phyloP scores from a whole-genome alignment of 179 eudicot genomes.

The Drosera spatulata region DNA sequence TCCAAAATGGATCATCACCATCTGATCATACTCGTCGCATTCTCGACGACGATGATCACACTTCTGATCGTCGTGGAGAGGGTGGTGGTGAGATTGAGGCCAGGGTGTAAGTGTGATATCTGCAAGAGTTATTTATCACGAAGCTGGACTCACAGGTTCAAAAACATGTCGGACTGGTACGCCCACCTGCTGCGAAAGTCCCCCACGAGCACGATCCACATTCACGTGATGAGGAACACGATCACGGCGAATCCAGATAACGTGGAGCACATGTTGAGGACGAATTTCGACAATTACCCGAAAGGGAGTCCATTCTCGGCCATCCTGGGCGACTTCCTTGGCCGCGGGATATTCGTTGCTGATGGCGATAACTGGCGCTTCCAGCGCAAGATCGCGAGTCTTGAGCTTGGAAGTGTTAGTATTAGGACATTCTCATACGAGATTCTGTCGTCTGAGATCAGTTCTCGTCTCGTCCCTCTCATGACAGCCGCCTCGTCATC shows the following conservation, averaged over 20 bases:
- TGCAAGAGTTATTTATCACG: conserved; percentile 25
- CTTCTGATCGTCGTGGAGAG: too few species aligned
- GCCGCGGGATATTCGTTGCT: conserved; percentile 65
- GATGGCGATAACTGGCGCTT: conserved; percentile 70
- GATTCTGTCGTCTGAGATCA: conserved; percentile 29
- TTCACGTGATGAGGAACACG: conserved; percentile 44
- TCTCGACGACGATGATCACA: too few species aligned
- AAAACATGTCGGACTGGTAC: conserved; percentile 47
- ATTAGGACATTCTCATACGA: conserved; percentile 41
- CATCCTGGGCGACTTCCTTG: conserved; percentile 69
- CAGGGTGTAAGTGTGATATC: conserved; percentile 21
- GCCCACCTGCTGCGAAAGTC: conserved; percentile 44
- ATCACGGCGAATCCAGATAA: conserved; percentile 63
- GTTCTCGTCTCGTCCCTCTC: conserved; percentile 27
- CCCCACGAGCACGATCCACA: conserved; percentile 46
- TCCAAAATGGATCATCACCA: too few species aligned
- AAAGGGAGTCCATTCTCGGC: conserved; percentile 63
- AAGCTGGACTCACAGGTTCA: conserved; percentile 23
- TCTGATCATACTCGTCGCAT: too few species aligned
- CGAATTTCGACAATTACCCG: conserved; percentile 63
- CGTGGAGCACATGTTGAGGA: conserved; percentile 63
- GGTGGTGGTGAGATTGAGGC: too few species aligned
- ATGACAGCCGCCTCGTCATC: conserved; percentile 5
- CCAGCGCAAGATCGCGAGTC: conserved; percentile 69
- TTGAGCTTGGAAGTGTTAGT: conserved; percentile 53